phyloP scores from a whole-genome alignment of 148 eudicot species.

The Camellia granthamiana region DNA sequence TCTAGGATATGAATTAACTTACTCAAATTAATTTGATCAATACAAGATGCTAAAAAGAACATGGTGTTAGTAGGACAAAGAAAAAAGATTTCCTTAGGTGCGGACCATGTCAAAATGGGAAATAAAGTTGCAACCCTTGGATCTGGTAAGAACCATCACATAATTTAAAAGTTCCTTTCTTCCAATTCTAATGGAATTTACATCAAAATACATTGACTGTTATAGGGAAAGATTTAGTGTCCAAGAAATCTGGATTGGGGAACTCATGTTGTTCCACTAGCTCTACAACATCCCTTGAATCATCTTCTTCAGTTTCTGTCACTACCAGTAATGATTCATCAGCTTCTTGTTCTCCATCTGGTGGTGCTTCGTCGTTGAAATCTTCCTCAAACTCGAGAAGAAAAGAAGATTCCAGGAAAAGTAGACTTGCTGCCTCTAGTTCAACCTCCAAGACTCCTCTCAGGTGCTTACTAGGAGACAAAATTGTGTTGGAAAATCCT shows the following conservation, averaged over 20 bases:
- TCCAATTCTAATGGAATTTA: neutral
- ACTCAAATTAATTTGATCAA: constrained; percentile 9
- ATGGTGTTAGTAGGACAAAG: constrained; percentile 12
- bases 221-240: constrained; percentile 26
- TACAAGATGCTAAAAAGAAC: constrained; percentile 24
- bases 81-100: constrained; percentile 14
- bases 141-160: constrained; percentile 11
- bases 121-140: constrained; percentile 20
- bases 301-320: constrained; percentile 22
- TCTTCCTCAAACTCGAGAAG: too few relatives aligned
- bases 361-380: too few relatives aligned
- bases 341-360: constrained; percentile 16
- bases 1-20: constrained; percentile 14
- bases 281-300: constrained; percentile 16
- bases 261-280: constrained; percentile 10
- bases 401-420: too few relatives aligned
- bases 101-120: constrained; percentile 2
- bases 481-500: too few relatives aligned
- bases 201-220: neutral
- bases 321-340: constrained; percentile 14
- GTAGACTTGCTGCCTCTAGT: too few relatives aligned
- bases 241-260: constrained; percentile 19
- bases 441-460: too few relatives aligned
- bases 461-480: too few relatives aligned
- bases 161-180: neutral